Conservation (phyloP, 2,329 filamentous ascomycete species). For the Colletotrichum aenigma region DNA sequence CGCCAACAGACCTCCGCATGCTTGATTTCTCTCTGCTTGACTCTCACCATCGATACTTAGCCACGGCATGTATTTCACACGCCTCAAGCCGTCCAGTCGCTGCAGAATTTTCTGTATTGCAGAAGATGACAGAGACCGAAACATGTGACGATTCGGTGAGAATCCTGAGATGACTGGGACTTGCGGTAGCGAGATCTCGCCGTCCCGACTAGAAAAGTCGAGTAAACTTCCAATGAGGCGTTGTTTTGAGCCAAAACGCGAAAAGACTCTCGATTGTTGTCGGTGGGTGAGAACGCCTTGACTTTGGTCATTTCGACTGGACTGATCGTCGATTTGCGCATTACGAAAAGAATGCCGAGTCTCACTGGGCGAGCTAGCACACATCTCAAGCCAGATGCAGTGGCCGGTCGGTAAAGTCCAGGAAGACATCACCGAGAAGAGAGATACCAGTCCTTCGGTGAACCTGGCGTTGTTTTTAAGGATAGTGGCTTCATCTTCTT, state of each 20-base stretch:
- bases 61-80: neutral
- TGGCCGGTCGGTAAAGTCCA: neutral
- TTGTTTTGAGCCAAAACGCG: neutral
- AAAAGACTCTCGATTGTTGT: neutral
- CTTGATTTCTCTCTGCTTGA: neutral
- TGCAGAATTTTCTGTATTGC: neutral
- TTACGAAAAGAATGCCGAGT: neutral
- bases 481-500: neutral
- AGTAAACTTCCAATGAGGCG: neutral
- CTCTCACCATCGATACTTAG: neutral
- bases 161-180: neutral
- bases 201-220: neutral
- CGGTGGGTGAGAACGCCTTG: neutral
- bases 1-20: neutral
- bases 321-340: neutral
- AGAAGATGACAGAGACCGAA: neutral
- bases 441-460: neutral
- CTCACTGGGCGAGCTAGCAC: neutral
- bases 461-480: neutral
- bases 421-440: neutral
- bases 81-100: neutral
- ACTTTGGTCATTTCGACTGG: neutral
- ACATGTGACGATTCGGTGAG: neutral
- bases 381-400: neutral
- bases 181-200: neutral